A percentile compares a stretch with the other conserved stretches of the same genome.
Conservation (phyloP, 768 basidiomycete genomes). For the Mrakia gelida region DNA sequence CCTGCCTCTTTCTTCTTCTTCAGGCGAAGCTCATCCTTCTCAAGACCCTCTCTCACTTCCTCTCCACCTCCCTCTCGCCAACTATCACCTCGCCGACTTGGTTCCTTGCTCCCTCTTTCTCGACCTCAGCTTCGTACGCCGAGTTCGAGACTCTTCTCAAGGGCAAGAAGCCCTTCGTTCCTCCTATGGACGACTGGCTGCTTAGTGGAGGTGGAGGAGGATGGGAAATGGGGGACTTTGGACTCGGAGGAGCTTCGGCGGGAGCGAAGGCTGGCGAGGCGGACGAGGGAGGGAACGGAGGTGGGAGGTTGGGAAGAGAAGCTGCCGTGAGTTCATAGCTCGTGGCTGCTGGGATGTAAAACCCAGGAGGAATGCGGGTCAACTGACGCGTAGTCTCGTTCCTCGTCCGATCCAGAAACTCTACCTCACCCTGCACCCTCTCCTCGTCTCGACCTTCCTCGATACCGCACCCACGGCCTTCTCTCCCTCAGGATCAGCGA, state of each 20-base stretch:
- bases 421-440: slow-evolving; percentile 68
- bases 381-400: not conserved
- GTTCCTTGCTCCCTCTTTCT: slow-evolving; percentile 47
- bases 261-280: slow-evolving; percentile 31
- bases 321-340: slow-evolving; percentile 35
- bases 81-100: slow-evolving; percentile 33
- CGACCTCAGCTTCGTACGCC: slow-evolving; percentile 27
- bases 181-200: slow-evolving; percentile 34
- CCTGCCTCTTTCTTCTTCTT: not conserved
- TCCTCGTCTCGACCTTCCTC: slow-evolving; percentile 74
- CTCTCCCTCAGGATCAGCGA: slow-evolving; percentile 50
- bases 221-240: slow-evolving; percentile 16
- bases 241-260: slow-evolving; percentile 19
- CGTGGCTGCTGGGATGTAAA: too few relatives aligned
- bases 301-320: slow-evolving; percentile 1
- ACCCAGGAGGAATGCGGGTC: too few relatives aligned
- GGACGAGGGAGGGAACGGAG: slow-evolving; percentile 16
- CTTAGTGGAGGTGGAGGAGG: slow-evolving; percentile 12
- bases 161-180: slow-evolving; percentile 7
- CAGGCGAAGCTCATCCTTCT: slow-evolving; percentile 77
- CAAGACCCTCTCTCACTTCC: slow-evolving; percentile 65
- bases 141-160: slow-evolving; percentile 18
- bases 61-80: slow-evolving; percentile 45
- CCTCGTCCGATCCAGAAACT: slow-evolving; percentile 47
- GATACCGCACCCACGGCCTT: slow-evolving; percentile 82